phyloP scores from a whole-genome alignment of 495 filamentous ascomycete genomes.

The Cercophora scortea region DNA sequence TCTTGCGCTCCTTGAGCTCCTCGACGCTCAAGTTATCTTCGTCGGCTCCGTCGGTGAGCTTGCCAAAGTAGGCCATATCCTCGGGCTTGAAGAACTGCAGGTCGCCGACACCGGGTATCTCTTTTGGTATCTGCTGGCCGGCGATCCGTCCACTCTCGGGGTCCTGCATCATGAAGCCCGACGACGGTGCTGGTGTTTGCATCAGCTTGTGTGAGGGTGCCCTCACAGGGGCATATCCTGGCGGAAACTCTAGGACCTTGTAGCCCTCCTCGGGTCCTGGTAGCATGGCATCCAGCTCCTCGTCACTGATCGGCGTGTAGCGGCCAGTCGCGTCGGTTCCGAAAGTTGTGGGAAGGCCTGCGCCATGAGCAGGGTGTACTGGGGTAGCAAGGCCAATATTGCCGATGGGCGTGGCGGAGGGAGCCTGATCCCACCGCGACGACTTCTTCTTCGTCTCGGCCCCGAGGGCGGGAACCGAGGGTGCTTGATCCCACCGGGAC shows the following conservation, averaged over 20 bases:
- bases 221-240: slow-evolving; percentile 83
- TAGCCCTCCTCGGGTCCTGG: slow-evolving; percentile 75
- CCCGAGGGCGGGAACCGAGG: slow-evolving; percentile 49
- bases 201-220: slow-evolving; percentile 69
- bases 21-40: slow-evolving; percentile 89
- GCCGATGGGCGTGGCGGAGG: slow-evolving; percentile 75
- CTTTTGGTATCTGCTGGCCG: slow-evolving; percentile 89
- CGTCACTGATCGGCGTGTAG: slow-evolving; percentile 76
- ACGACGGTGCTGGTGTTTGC: slow-evolving; percentile 61
- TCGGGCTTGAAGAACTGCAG: slow-evolving; percentile 98
- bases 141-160: slow-evolving; percentile 70
- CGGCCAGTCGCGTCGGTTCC: slow-evolving; percentile 75
- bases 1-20: slow-evolving; percentile 95
- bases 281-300: slow-evolving; percentile 88
- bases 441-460: slow-evolving; percentile 55
- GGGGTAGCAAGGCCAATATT: slow-evolving; percentile 77
- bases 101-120: slow-evolving; percentile 96
- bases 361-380: slow-evolving; percentile 70
- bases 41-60: slow-evolving; percentile 90
- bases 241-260: slow-evolving; percentile 85
- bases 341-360: slow-evolving; percentile 52
- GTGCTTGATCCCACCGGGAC: slow-evolving; percentile 88
- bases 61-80: slow-evolving; percentile 99
- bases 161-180: slow-evolving; percentile 97
- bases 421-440: slow-evolving; percentile 87